These are phyloP conservation scores for Geranium rotundifolium DNA, from an alignment of 345 rosid genomes.

Conservation along the genomic window DNA sequence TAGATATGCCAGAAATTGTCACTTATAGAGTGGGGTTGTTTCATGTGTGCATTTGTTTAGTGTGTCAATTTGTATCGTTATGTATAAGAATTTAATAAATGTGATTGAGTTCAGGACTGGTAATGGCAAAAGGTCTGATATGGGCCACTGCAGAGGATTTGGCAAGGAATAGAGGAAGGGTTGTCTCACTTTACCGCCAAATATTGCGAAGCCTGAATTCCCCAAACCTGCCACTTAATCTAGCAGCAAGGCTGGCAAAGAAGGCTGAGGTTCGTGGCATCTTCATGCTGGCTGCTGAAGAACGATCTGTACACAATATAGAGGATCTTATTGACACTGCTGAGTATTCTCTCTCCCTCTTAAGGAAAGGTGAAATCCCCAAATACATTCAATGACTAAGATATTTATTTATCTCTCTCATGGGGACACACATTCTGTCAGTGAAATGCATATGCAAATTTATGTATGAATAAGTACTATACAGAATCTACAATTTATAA, in stretches of 20 bases:
- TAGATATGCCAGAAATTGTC: no score
- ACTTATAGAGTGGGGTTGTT: no score
- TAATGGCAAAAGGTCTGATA: conserved; percentile 24
- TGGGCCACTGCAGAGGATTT: conserved; percentile 38
- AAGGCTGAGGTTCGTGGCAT: conserved; percentile 41
- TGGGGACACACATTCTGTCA: background rate
- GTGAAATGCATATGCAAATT: background rate
- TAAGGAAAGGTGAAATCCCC: conserved; percentile 35
- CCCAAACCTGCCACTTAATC: conserved; percentile 27
- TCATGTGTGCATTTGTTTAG: background rate
- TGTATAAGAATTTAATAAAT: background rate
- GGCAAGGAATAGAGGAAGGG: conserved; percentile 23
- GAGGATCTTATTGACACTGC: conserved; percentile 33
- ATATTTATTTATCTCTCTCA: background rate
- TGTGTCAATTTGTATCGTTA: background rate
- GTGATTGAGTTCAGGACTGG: background rate
- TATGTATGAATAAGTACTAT: background rate
- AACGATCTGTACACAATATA: conserved; percentile 33
- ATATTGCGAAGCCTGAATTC: conserved; percentile 38
- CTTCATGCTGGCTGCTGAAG: conserved; percentile 33
- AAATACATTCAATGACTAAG: conserved; percentile 20
- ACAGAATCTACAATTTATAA: no score
- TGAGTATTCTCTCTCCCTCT: conserved; percentile 28
- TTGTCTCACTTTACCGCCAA: conserved; percentile 35
- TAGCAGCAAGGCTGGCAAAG: conserved; percentile 36